Conservation (phyloP, 192 early-diverging fungal species). For the Lobosporangium transversale region DNA sequence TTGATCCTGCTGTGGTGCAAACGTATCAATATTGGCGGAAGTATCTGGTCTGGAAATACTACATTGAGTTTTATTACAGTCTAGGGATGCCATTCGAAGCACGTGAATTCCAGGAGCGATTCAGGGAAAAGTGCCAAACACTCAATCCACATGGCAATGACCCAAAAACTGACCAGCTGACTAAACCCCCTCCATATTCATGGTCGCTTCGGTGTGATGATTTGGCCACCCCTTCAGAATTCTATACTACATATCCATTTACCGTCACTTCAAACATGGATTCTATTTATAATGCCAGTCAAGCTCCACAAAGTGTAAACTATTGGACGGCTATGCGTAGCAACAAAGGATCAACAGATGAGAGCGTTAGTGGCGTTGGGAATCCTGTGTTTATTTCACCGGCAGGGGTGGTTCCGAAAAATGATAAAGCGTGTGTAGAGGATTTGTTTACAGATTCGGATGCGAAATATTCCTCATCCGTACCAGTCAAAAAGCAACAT, state of each 20-base stretch:
- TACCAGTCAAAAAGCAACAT: neutral
- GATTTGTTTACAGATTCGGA: neutral
- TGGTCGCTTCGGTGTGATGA: slow-evolving; percentile 37
- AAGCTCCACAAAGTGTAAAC: no score
- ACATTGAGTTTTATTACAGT: slow-evolving; percentile 47
- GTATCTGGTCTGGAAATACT: slow-evolving; percentile 46
- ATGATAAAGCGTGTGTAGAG: neutral
- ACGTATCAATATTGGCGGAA: slow-evolving; percentile 33
- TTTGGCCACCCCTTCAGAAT: slow-evolving; percentile 29
- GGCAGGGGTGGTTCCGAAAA: neutral
- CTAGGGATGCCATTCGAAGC: slow-evolving; percentile 39
- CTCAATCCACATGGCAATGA: slow-evolving; percentile 8
- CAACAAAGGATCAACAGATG: neutral
- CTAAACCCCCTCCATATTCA: slow-evolving; percentile 32
- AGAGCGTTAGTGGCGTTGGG: neutral
- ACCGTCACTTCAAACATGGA: neutral
- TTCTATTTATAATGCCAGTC: neutral
- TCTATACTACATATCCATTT: slow-evolving; percentile 28
- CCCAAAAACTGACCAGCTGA: slow-evolving; percentile 11
- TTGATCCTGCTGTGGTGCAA: slow-evolving; percentile 42
- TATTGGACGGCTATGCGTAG: no score
- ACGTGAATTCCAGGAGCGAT: slow-evolving; percentile 25
- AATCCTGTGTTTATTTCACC: neutral
- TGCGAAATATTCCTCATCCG: no score
- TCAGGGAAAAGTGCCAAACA: slow-evolving; percentile 18